Base-by-base conservation (phyloP, 768 basidiomycete species). In the Hericium coralloides region DNA sequence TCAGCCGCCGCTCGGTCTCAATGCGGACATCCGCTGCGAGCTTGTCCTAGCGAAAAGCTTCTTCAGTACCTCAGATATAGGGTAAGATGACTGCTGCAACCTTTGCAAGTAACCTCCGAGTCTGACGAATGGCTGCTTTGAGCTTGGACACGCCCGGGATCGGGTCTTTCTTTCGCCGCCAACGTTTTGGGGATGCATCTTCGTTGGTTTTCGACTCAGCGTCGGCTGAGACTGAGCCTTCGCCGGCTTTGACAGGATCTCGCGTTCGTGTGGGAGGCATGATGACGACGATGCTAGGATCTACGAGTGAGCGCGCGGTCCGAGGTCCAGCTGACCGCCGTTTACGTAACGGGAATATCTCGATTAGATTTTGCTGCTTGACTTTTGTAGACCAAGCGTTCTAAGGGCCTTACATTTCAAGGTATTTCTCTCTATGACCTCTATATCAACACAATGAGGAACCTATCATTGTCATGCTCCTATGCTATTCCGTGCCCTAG, bases 1-100 rank as follows among this genome's bases (percentile, higher is more conserved):
- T 86, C 41, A 90, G 66, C 57, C 89, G 77, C 49, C 95, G 79
- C 70, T 95, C 89, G 0, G 92, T 87, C 63, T 83, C 85, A 2
- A 91, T 80, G 49, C 89, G 79, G 4, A 92, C 82, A 67, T 95
- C 82, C 12, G 95, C 89, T n/a, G 86, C 88, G 2, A 98, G 72
- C 31, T 78, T 87, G 43, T 92, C 88, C 85, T 92, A 61, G 2
- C 15, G 9, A 12, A n/a, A 4, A 7, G 14, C 39, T 52, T 55
- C 23, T 51, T 10, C 15, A 38, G 26, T 37, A 53, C 25, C 10
- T 20, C 22, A 41, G 51, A 49, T 18, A 31, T 5, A 5, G 12
- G 10, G 36, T 51, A 3, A 12, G n/a, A 50, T 15, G n/a, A 55
- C 8, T 5, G 38, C 31, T 61, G 70, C 58, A 43, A 89, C 89